These are phyloP conservation scores for Salvia hispanica DNA, from an alignment of 257 asterid species.

Conservation along the genomic window DNA sequence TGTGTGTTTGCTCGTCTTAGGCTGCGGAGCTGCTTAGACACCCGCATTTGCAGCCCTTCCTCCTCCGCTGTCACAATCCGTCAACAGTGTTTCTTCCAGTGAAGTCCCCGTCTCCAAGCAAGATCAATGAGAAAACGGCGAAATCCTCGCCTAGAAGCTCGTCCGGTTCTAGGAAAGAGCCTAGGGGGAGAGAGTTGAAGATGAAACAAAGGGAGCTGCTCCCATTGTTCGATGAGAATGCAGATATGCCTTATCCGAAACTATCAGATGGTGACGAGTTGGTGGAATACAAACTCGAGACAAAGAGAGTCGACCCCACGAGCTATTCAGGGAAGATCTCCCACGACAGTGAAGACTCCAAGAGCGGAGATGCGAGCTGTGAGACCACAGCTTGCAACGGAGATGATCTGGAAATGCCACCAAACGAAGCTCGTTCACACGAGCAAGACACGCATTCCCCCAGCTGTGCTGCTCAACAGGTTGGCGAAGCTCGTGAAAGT, in stretches of 20 bases:
- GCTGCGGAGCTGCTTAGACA: conserved; percentile 89
- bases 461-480: conserved; percentile 15
- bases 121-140: conserved; percentile 47
- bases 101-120: conserved; percentile 83
- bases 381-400: conserved; percentile 55
- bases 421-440: conserved; percentile 35
- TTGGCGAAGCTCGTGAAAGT: conserved; percentile 33
- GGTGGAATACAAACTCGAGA: conserved; percentile 54
- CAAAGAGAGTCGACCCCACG: conserved; percentile 81
- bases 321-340: conserved; percentile 69
- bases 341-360: conserved; percentile 71
- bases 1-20: conserved; percentile 33
- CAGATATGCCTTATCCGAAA: conserved; percentile 40
- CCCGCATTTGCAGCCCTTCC: conserved; percentile 87
- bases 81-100: conserved; percentile 85
- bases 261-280: conserved; percentile 39
- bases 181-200: conserved; percentile 41
- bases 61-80: conserved; percentile 71
- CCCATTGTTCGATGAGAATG: conserved; percentile 59
- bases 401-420: conserved; percentile 37
- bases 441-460: conserved; percentile 35
- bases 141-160: conserved; percentile 58
- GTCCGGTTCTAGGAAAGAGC: conserved; percentile 44
- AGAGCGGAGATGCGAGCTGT: conserved; percentile 54
- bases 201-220: conserved; percentile 54